Evolutionary conservation across 208 protist species (phyloP).

Genomic region (Leishmania amazonensis): DNA sequence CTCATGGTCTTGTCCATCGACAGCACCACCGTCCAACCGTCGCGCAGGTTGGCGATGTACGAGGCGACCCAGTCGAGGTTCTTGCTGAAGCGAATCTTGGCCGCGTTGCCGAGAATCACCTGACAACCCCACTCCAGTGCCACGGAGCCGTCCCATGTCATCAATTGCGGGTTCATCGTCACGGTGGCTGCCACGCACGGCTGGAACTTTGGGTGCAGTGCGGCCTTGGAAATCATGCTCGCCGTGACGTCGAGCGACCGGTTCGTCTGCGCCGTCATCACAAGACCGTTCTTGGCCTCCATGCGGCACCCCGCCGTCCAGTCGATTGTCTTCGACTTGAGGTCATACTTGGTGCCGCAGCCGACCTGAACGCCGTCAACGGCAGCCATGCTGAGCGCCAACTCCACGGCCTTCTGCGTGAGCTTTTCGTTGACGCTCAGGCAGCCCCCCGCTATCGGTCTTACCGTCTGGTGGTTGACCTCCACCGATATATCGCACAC

Average conservation of each 20-base stretch:
- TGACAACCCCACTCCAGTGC: conserved; percentile 59
- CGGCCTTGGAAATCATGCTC: conserved; percentile 32
- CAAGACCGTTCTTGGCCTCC: conserved; percentile 25
- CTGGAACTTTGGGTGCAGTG: conserved; percentile 39
- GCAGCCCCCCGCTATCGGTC: conserved; percentile 21
- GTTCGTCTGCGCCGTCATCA: conserved; percentile 46
- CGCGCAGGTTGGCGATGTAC: conserved; percentile 62
- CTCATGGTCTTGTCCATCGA: conserved; percentile 57
- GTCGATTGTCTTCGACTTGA: conserved; percentile 48
- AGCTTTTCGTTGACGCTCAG: conserved; percentile 67
- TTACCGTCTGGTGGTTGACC: conserved; percentile 38
- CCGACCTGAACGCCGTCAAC: conserved; percentile 48
- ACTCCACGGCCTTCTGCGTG: conserved; percentile 45
- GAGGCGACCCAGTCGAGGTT: conserved; percentile 55
- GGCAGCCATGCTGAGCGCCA: conserved; percentile 53
- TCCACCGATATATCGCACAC: conserved; percentile 50
- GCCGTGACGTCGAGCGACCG: conserved; percentile 44
- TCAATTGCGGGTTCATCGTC: conserved; percentile 20
- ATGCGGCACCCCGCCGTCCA: conserved; percentile 58
- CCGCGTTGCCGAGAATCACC: conserved; percentile 46
- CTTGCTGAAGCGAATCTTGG: conserved; percentile 62
- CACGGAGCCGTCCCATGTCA: conserved; percentile 30
- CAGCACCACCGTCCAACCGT: conserved; percentile 63
- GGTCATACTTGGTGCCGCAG: conserved; percentile 52
- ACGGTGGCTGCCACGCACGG: conserved; percentile 35